Evolutionary conservation across 139 green algal genomes (phyloP).

Genomic region (Desmodesmus armatus): DNA sequence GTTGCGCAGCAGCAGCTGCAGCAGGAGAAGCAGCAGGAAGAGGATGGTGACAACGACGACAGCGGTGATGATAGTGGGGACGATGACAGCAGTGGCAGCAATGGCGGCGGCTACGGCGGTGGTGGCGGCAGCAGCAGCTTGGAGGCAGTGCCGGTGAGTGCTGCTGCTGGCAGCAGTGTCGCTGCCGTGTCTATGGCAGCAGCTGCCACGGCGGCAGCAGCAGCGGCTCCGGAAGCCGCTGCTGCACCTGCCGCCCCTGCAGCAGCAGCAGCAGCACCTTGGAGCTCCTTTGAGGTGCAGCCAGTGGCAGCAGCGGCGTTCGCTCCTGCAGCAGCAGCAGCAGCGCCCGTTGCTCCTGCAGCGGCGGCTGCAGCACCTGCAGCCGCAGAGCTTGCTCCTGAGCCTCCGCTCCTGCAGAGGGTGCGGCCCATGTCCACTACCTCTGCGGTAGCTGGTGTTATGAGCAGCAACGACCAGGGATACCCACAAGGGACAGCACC

Average conservation of each 20-base stretch:
- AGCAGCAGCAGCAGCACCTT: background rate
- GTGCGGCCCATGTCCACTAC: background rate
- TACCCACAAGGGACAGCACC: background rate
- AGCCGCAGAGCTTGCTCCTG: background rate
- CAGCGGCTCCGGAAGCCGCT: background rate
- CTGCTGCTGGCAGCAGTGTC: background rate
- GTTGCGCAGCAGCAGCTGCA: background rate
- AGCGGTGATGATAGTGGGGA: background rate
- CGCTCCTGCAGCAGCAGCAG: background rate
- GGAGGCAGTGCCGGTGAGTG: background rate
- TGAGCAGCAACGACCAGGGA: background rate
- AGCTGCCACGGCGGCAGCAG: slow-evolving; percentile 10
- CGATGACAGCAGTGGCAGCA: slow-evolving; percentile 10
- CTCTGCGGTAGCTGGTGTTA: slow-evolving; percentile 25
- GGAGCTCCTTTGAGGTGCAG: background rate
- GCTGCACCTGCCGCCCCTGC: background rate
- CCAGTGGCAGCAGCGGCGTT: background rate
- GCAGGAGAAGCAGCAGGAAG: background rate
- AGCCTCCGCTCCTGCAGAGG: no score
- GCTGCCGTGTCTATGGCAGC: background rate
- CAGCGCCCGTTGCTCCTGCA: background rate
- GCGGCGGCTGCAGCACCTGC: background rate
- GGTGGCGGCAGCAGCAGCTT: background rate
- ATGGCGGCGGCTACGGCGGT: background rate
- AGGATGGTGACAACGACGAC: background rate